Evolutionary conservation across 2,329 filamentous ascomycete genomes (phyloP).

Genomic region (Chrysoporthe puriensis): DNA sequence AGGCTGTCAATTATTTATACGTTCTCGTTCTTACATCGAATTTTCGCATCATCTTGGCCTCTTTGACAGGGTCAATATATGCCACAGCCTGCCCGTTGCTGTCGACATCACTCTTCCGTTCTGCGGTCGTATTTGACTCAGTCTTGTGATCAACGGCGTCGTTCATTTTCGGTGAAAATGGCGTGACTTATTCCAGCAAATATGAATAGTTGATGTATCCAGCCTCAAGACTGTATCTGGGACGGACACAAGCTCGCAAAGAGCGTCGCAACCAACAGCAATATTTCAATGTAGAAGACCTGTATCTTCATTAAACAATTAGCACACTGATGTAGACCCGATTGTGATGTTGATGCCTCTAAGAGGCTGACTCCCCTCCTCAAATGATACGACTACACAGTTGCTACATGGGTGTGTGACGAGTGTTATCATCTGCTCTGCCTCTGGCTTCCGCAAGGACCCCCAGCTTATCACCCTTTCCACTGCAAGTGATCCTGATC

Average conservation of each 20-base stretch:
- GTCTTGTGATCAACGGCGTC: neutral
- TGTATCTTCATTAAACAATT: neutral
- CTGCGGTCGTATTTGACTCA: neutral
- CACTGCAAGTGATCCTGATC: neutral
- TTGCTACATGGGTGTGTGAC: neutral
- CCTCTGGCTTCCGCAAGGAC: neutral
- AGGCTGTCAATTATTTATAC: neutral
- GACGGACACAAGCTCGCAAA: neutral
- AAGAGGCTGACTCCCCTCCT: neutral
- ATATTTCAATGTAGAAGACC: neutral
- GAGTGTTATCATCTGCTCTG: neutral
- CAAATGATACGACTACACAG: neutral
- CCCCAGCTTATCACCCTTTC: neutral
- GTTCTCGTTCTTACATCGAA: constrained; percentile 17
- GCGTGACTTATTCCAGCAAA: neutral
- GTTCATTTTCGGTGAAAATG: neutral
- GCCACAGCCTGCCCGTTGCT: neutral
- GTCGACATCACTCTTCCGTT: neutral
- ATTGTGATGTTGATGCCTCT: neutral
- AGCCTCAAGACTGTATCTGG: neutral
- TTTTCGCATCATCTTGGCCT: constrained; percentile 26
- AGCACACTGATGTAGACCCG: neutral
- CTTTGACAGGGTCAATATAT: constrained; percentile 23
- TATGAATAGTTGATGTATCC: neutral
- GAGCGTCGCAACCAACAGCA: neutral